A percentile compares a stretch with the other conserved stretches of the same genome.
Evolutionary conservation across 306 rosid species (phyloP).

Genomic region (Quercus bicolor): DNA sequence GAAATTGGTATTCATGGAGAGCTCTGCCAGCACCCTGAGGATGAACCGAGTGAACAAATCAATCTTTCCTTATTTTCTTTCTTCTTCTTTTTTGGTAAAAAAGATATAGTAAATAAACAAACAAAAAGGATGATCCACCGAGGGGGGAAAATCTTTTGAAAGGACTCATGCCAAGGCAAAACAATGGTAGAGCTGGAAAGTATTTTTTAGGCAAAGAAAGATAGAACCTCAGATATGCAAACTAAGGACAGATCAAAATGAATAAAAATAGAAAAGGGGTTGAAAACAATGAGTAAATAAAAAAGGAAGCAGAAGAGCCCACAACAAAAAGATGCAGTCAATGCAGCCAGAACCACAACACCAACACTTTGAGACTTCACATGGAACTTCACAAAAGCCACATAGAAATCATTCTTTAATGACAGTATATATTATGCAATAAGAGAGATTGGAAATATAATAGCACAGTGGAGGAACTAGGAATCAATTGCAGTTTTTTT

Average conservation of each 20-base stretch:
- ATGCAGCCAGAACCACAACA: background rate
- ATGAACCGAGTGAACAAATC: slow-evolving; percentile 15
- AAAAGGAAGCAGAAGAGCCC: background rate
- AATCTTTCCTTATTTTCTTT: background rate
- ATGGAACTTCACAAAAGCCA: background rate
- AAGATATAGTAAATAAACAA: background rate
- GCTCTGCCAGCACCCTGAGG: slow-evolving; percentile 55
- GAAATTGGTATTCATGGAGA: slow-evolving; percentile 72
- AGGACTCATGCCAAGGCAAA: background rate
- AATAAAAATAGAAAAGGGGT: background rate
- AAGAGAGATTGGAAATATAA: background rate
- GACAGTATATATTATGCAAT: background rate
- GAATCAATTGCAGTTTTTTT: too few relatives aligned
- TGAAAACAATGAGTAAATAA: background rate
- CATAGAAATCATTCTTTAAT: background rate
- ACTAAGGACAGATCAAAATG: background rate
- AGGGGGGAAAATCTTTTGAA: background rate
- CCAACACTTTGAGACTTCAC: background rate
- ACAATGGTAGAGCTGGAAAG: background rate
- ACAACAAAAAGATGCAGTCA: background rate
- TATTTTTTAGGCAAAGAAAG: background rate
- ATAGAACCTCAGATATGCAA: background rate
- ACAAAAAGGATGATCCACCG: background rate
- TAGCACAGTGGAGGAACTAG: too few relatives aligned
- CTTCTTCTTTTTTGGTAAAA: background rate